These are phyloP conservation scores for Medicago truncatula DNA, from an alignment of 306 rosid species.

Conservation along the genomic window DNA sequence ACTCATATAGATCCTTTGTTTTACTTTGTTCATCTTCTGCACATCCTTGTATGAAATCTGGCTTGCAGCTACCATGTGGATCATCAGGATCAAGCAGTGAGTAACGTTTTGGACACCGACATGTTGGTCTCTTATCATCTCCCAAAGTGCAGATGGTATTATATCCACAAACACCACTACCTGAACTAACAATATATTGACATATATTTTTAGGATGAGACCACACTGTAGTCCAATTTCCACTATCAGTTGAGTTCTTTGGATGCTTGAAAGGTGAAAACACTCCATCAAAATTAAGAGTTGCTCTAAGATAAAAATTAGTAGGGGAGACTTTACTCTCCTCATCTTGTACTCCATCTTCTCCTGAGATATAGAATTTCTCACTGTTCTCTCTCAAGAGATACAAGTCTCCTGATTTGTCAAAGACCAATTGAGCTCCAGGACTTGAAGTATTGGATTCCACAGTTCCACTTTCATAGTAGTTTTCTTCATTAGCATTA, in stretches of 20 bases:
- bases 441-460: too few species aligned
- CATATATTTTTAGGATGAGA: conserved; percentile 46
- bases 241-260: conserved; percentile 11
- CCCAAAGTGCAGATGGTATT: conserved; percentile 41
- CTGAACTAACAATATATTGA: accelerated
- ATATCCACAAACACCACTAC: conserved; percentile 51
- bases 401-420: not conserved
- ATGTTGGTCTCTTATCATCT: conserved; percentile 32
- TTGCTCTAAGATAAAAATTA: conserved; percentile 45
- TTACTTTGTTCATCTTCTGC: conserved; percentile 35
- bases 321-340: not conserved
- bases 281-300: conserved; percentile 58
- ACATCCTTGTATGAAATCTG: conserved; percentile 54
- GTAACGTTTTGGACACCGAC: conserved; percentile 53
- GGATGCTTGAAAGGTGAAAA: conserved; percentile 38
- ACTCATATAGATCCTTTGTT: conserved; percentile 28
- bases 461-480: too few species aligned
- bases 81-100: conserved; percentile 47
- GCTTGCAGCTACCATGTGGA: conserved; percentile 46
- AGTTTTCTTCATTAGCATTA: not conserved
- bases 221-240: conserved; percentile 35
- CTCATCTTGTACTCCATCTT: too few species aligned
- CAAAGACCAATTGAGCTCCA: too few species aligned
- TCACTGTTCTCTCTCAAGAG: conserved; percentile 2
- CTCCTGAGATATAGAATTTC: not conserved